Base-by-base conservation (phyloP, 2,329 filamentous ascomycete genomes). In the Exserohilum rostratum region DNA sequence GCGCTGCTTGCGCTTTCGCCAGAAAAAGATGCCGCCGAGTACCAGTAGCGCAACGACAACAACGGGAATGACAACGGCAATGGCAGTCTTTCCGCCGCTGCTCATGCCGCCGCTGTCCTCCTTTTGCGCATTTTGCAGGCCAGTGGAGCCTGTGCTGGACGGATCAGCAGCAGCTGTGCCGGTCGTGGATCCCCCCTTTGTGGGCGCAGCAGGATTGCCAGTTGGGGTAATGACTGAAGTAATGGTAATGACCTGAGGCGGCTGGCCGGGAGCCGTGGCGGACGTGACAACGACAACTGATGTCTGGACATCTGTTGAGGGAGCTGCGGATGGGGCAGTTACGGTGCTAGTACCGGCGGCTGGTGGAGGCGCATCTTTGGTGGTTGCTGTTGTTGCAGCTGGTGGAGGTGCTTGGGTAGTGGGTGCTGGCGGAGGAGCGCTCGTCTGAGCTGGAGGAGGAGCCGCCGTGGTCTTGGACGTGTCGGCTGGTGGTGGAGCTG, bases 1-100 rank as follows among this genome's bases (percentile, higher is more conserved):
- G 61, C 88, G 87, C 68, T 90, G 87, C 79, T 96, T 96, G 60
- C 92, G 89, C 79, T 87, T 92, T 72, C 90, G 87, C 91, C 92
- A 99, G 70, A 93, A 86, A 75, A 90, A 92, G 25, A 97, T 81
- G 6, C 87, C 90, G 3, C 85, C 86, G 7, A 93, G 76, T 2
- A 93, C 86, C 18, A 98, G 81, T 15, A 96, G 76, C 2, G 91
- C 91, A 33, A 98, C 91, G 1, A 89, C 91, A 1, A 87, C 91
- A 44, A 99, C 93, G 4, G 95, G 95, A 2, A 98, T 90, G 5
- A 97, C 91, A 0, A 99, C 95, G 3, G 93, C 93, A 46, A 98
- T 87, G 6, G 95, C 93, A 58, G 96, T 96, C 64, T 85, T 93
- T 43, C 88, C 89, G 30, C 83, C 82, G 43, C 83, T 82, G 62